These are phyloP conservation scores for Neonectria hederae DNA, from an alignment of 2,329 filamentous ascomycete species.

Conservation along the genomic window DNA sequence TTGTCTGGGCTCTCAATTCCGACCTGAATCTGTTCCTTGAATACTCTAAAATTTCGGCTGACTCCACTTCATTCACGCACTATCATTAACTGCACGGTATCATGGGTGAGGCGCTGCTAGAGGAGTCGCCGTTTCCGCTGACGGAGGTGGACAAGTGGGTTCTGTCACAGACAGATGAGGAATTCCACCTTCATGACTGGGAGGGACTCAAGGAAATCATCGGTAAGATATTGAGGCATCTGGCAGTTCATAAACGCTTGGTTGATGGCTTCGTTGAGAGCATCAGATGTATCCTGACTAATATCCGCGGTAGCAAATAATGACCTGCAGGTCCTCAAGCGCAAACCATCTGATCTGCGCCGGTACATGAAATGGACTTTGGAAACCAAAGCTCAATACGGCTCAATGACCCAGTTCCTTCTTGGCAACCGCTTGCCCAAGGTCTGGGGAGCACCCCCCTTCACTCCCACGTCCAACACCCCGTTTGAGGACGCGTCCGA, in stretches of 20 bases:
- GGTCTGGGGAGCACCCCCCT: constrained; percentile 71
- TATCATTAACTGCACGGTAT: constrained; percentile 19
- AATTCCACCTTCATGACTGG: constrained; percentile 79
- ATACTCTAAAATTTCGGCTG: background rate
- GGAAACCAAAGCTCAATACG: constrained; percentile 75
- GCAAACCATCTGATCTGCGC: constrained; percentile 81
- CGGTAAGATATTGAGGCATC: constrained; percentile 51
- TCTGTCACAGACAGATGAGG: constrained; percentile 71
- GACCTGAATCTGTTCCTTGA: background rate
- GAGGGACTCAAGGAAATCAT: constrained; percentile 75
- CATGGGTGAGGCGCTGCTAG: constrained; percentile 53
- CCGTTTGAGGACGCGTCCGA: constrained; percentile 66
- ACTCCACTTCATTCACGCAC: constrained; percentile 10
- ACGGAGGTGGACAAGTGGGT: constrained; percentile 68
- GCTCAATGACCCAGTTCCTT: constrained; percentile 82
- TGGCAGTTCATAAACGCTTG: constrained; percentile 6
- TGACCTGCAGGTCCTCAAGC: constrained; percentile 77
- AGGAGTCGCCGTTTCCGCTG: constrained; percentile 65
- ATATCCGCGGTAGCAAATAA: constrained; percentile 55
- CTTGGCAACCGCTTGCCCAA: constrained; percentile 74
- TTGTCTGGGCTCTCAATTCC: background rate
- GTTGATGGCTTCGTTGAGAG: background rate
- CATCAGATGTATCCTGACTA: constrained; percentile 19
- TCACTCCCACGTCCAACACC: constrained; percentile 58
- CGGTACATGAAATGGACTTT: constrained; percentile 82